Evolutionary conservation across 225 moss, liverwort and hornwort species (phyloP).

Genomic region (Marchantia polymorpha): DNA sequence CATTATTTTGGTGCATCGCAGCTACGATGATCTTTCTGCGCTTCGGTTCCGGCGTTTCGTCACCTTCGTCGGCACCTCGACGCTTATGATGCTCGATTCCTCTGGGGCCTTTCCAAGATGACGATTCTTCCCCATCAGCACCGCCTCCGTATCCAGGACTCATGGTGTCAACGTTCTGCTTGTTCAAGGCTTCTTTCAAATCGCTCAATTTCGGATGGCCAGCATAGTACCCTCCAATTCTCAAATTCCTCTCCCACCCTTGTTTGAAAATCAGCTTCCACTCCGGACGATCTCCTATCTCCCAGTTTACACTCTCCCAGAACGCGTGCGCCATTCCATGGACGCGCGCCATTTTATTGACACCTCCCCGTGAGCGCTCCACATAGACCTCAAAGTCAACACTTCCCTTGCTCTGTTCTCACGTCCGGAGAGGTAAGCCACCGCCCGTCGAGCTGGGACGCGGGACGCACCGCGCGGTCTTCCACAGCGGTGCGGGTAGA

Average conservation of each 20-base stretch:
- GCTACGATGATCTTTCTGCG: neutral
- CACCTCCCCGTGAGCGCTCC: neutral
- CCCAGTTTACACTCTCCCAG: neutral
- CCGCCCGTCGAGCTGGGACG: no score
- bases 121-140: neutral
- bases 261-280: constrained; percentile 20
- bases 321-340: constrained; percentile 8
- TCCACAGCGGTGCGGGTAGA: no score
- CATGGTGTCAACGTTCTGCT: neutral
- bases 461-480: no score
- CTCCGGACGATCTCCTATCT: constrained; percentile 15
- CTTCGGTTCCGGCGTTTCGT: neutral
- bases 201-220: neutral
- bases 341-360: neutral
- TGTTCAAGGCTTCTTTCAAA: neutral
- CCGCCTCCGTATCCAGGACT: neutral
- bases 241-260: constrained; percentile 14
- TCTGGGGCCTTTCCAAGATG: neutral
- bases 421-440: neutral
- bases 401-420: neutral
- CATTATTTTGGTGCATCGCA: neutral
- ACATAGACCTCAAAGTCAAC: neutral
- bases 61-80: neutral
- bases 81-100: neutral
- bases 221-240: constrained; percentile 19